Conservation (phyloP, 768 basidiomycete species). For the Amanita phalloides region DNA sequence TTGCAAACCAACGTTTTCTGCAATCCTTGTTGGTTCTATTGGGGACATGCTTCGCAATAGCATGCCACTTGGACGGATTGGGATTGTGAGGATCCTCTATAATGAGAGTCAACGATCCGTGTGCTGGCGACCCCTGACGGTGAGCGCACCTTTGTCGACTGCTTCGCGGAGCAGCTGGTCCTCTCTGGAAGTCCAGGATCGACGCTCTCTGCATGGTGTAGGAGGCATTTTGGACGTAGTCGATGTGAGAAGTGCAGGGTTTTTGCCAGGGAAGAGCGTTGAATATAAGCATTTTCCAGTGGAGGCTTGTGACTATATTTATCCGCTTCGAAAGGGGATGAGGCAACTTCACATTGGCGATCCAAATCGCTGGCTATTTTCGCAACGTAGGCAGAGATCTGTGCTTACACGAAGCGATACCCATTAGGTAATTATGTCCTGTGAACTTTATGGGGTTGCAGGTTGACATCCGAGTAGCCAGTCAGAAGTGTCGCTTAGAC, state of each 20-base stretch:
- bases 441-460: constrained; percentile 19
- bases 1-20: constrained; percentile 53
- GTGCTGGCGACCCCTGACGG: not conserved
- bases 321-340: constrained; percentile 16
- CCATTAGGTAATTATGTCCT: constrained; percentile 12
- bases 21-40: constrained; percentile 57
- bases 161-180: constrained; percentile 42
- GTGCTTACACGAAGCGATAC: constrained; percentile 20
- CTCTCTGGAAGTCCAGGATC: constrained; percentile 42
- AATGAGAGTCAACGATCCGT: constrained; percentile 7
- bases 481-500: not conserved
- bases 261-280: not conserved
- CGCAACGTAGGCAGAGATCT: constrained; percentile 14
- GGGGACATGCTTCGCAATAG: constrained; percentile 51
- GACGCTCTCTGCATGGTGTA: constrained; percentile 29
- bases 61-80: constrained; percentile 53
- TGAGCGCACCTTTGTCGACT: constrained; percentile 31
- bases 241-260: constrained; percentile 1
- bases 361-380: constrained; percentile 19
- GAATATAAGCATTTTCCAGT: constrained; percentile 3
- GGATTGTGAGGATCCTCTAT: constrained; percentile 46
- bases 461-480: not conserved
- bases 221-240: constrained; percentile 1
- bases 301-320: not conserved
- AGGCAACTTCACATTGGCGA: constrained; percentile 15